Evolutionary conservation across 495 filamentous ascomycete genomes (phyloP), one percentile per base, ranked within the genome.

Genomic region (Aspergillus campestris): DNA sequence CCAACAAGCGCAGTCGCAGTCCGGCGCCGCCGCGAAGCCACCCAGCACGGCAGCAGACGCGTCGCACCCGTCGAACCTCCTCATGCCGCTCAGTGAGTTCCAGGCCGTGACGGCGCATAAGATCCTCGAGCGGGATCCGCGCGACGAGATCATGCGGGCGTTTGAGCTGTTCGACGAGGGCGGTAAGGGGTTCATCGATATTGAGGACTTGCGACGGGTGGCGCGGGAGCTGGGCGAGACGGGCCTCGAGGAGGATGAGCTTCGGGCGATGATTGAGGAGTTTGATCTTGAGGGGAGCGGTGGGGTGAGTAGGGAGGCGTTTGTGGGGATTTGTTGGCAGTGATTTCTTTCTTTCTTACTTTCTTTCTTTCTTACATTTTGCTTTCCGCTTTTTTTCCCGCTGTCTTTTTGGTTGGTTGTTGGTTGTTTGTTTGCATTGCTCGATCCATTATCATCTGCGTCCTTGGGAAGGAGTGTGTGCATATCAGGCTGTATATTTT

Each of bases 251-350:
- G 90, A 98, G 57, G 87, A 94, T 52, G 91, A 98, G 66, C 66
- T 98, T 35, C 71, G 75, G 48, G 88, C 91, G 58, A 98, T 98
- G 92, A 87, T 98, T 69, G 89, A 95, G 66, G 92, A 98, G 70
- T 98, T 98, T 75, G 92, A 98, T 72, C 70, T 95, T 46, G 85
- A 91, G 61, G 89, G 87, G 0, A 90, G 94, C 53, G 88, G 88
- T 6, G 88, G 82, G 52, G 92, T 97, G 45, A 86, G 81, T 51
- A 72, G 82, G 56, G 91, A 96, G 48, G 91, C 92, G 64, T 97
- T 97, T 73, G 74, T 95, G 47, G 74, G 74, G 28, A 89, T 91
- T 55, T 90, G 86, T 59, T 73, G 74, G 67, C 73, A 75, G 57
- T 75, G 53, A 67, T 35, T 40, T 35, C 11, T 29, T 15, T 34